Conservation (phyloP, 192 early-diverging fungal species). For the Diversispora eburnea region DNA sequence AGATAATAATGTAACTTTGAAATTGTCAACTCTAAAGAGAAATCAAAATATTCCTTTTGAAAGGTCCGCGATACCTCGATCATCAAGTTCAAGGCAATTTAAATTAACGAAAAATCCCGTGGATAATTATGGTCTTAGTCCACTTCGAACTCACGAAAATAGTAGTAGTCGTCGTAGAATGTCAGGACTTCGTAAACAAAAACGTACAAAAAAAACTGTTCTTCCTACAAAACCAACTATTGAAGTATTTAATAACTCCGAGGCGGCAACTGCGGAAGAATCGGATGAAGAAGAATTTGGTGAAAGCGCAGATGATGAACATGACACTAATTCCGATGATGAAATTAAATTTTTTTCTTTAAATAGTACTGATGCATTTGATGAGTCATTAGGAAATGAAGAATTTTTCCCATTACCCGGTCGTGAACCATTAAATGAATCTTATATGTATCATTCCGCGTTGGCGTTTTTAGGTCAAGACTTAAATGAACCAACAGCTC, state of each 20-base stretch:
- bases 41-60: not conserved
- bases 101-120: not conserved
- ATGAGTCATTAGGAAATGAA: constrained; percentile 43
- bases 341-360: constrained; percentile 43
- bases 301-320: constrained; percentile 38
- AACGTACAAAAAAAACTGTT: not conserved
- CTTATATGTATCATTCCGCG: constrained; percentile 23
- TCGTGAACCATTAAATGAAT: constrained; percentile 21
- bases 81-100: not conserved
- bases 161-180: not conserved
- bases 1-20: not conserved
- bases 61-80: not conserved
- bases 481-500: constrained; percentile 6
- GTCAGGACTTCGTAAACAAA: not conserved
- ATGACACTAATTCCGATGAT: constrained; percentile 36
- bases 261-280: constrained; percentile 53
- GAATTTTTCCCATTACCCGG: constrained; percentile 31
- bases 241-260: constrained; percentile 51
- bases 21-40: not conserved
- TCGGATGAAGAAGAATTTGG: constrained; percentile 60
- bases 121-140: not conserved
- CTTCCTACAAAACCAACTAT: constrained; percentile 44
- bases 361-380: constrained; percentile 54
- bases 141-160: not conserved
- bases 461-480: constrained; percentile 18